Evolutionary conservation across 1,284 basidiomycete genomes (phyloP).

Genomic region (Microbotryum saponariae): DNA sequence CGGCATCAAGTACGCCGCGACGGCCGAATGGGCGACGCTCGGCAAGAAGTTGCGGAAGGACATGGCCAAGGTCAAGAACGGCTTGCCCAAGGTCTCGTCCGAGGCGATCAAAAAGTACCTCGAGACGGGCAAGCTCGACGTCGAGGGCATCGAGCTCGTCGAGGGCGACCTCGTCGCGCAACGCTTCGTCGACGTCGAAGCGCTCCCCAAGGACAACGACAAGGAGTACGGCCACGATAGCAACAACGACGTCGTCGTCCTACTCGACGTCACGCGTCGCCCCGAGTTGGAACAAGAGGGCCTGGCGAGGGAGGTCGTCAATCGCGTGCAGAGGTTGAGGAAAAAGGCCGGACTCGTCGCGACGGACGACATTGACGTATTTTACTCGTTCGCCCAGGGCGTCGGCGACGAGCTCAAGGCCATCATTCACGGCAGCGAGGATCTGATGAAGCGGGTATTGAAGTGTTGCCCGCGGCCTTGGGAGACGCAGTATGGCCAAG

Average conservation of each 20-base stretch:
- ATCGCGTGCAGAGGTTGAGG: slow-evolving; percentile 88
- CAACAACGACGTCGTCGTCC: slow-evolving; percentile 88
- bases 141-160: slow-evolving; percentile 84
- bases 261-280: slow-evolving; percentile 81
- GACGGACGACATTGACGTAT: slow-evolving; percentile 87
- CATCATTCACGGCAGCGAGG: slow-evolving; percentile 64
- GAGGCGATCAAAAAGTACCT: slow-evolving; percentile 77
- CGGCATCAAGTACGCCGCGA: slow-evolving; percentile 83
- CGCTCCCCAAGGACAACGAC: slow-evolving; percentile 44
- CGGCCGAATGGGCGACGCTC: slow-evolving; percentile 91
- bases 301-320: slow-evolving; percentile 81
- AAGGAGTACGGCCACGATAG: slow-evolving; percentile 69
- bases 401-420: slow-evolving; percentile 51
- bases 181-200: slow-evolving; percentile 76
- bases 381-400: slow-evolving; percentile 58
- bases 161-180: slow-evolving; percentile 84
- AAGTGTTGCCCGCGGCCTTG: slow-evolving; percentile 55
- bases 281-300: slow-evolving; percentile 82
- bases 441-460: slow-evolving; percentile 68
- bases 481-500: slow-evolving; percentile 46
- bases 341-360: slow-evolving; percentile 93
- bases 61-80: slow-evolving; percentile 80
- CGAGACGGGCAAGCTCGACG: slow-evolving; percentile 64
- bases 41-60: slow-evolving; percentile 93
- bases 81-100: slow-evolving; percentile 69